Percentiles rank a stretch among this genome's conserved stretches.
Conservation (phyloP, 139 green algal species). For the Tetraselmis chui region DNA sequence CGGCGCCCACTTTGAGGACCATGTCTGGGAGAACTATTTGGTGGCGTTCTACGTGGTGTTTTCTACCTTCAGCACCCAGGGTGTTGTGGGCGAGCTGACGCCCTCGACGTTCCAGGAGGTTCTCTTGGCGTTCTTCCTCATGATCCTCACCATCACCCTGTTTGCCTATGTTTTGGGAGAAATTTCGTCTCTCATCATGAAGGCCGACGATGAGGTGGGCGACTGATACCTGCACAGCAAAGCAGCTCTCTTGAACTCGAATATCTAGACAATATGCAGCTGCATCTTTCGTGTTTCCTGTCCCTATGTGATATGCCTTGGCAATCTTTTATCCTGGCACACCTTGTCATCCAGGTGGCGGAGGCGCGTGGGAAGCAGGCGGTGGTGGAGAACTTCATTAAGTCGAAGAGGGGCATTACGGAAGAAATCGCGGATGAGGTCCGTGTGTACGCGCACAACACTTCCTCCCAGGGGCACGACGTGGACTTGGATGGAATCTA, state of each 20-base stretch:
- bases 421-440: background rate
- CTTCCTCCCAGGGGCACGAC: background rate
- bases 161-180: background rate
- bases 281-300: no score
- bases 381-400: background rate
- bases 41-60: background rate
- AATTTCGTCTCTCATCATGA: background rate
- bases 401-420: background rate
- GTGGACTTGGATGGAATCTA: background rate
- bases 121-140: background rate
- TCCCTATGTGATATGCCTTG: no score
- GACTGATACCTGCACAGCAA: no score
- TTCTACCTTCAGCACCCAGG: background rate
- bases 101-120: background rate
- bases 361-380: background rate
- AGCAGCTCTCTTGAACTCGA: no score
- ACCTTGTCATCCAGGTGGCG: background rate
- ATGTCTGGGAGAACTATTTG: background rate
- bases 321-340: no score
- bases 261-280: no score
- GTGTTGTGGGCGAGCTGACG: background rate
- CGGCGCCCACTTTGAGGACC: background rate
- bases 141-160: background rate
- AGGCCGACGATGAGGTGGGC: background rate
- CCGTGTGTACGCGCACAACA: background rate